phyloP scores from a whole-genome alignment of 371 early-diverging fungal genomes.

The Dichotomocladium elegans region DNA sequence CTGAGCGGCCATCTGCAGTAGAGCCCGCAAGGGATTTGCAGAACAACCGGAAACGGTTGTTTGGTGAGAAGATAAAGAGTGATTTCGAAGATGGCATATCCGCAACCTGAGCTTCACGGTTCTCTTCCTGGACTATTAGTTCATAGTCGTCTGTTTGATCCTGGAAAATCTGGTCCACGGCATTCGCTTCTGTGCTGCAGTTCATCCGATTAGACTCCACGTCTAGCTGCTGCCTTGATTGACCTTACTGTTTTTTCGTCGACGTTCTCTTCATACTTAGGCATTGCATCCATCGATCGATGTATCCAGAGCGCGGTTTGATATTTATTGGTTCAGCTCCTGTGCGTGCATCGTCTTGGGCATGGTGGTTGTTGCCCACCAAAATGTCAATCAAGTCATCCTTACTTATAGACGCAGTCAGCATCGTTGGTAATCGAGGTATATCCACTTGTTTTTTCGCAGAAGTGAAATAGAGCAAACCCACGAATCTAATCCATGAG shows the following conservation, averaged over 20 bases:
- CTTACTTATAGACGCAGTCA: conserved; percentile 44
- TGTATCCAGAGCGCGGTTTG: too few species aligned
- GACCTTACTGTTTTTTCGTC: too few species aligned
- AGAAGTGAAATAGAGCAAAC: conserved; percentile 21
- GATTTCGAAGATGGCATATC: conserved; percentile 22
- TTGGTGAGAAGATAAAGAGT: conserved; percentile 30
- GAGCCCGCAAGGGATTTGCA: conserved; percentile 41
- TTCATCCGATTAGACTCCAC: too few species aligned
- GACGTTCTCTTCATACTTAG: too few species aligned
- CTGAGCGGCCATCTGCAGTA: conserved; percentile 27
- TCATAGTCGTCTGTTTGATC: conserved; percentile 38
- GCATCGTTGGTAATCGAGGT: conserved; percentile 33
- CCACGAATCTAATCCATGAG: too few species aligned
- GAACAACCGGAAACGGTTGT: conserved; percentile 27
- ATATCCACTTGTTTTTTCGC: conserved; percentile 41
- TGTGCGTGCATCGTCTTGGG: too few species aligned
- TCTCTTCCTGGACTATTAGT: conserved; percentile 40
- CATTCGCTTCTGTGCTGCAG: too few species aligned
- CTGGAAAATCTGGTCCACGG: too few species aligned
- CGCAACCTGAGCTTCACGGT: conserved; percentile 25
- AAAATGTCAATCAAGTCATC: conserved; percentile 20
- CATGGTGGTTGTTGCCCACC: too few species aligned
- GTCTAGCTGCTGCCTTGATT: too few species aligned
- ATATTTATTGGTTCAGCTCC: too few species aligned
- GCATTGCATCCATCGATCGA: too few species aligned